A percentile compares a stretch with the other conserved stretches of the same genome.
These are phyloP conservation scores for Albatrellus sp. DNA, from an alignment of 1,284 basidiomycete genomes.

Conservation along the genomic window DNA sequence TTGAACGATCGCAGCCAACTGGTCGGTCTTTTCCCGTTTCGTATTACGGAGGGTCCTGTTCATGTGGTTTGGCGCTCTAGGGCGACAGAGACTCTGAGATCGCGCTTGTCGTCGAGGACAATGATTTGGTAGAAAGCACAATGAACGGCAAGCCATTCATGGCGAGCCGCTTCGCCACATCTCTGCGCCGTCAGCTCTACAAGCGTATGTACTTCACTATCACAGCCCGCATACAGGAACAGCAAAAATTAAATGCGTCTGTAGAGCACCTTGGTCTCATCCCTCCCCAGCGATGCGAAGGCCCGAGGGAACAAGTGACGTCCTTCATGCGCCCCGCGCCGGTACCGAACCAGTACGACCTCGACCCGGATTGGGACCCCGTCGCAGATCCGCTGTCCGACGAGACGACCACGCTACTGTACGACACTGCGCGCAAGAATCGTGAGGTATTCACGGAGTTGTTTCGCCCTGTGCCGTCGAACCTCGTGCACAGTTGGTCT, in stretches of 20 bases:
- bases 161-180: conserved; percentile 65
- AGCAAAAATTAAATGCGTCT: neutral
- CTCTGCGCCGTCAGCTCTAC: conserved; percentile 67
- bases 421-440: conserved; percentile 65
- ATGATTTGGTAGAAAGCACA: conserved; percentile 58
- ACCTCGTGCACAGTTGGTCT: conserved; percentile 67
- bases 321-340: conserved; percentile 77
- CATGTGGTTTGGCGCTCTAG: conserved; percentile 18
- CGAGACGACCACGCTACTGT: conserved; percentile 51
- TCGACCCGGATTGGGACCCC: conserved; percentile 43
- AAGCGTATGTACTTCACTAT: conserved; percentile 32
- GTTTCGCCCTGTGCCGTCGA: conserved; percentile 74
- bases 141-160: conserved; percentile 72
- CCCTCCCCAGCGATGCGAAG: conserved; percentile 37
- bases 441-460: conserved; percentile 73
- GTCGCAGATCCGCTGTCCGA: conserved; percentile 77
- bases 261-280: conserved; percentile 83
- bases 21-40: conserved; percentile 20
- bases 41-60: no score
- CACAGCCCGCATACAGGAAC: no score
- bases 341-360: conserved; percentile 55
- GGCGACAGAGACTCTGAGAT: conserved; percentile 93
- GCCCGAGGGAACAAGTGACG: conserved; percentile 28
- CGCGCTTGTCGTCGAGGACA: conserved; percentile 81
- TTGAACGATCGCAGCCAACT: conserved; percentile 79